Evolutionary conservation across 495 filamentous ascomycete species (phyloP), one percentile per base, ranked within the genome.

Genomic region (Hypoxylon lenormandii): DNA sequence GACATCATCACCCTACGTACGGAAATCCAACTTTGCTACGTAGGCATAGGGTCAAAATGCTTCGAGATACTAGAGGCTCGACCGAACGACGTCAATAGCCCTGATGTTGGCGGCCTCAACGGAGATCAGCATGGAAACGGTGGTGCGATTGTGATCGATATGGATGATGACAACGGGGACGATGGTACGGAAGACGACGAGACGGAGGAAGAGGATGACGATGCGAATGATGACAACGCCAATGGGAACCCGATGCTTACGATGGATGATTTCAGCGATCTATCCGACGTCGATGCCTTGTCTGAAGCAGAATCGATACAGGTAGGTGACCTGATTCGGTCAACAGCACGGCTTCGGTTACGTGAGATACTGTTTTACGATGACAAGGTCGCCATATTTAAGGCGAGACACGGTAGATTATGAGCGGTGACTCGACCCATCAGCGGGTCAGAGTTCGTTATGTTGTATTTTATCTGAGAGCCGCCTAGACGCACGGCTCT

Each of bases 291-390:
- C 21, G 74, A 80, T n/a, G n/a, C n/a, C n/a, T n/a, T n/a, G 36
- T 82, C 82, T 10, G 85, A 89, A n/a, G 83, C 87, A n/a, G 84
- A 87, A 53, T 82, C 81, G 8, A 81, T 78, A 15, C 76, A 79
- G 38, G 77, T 81, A 50, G 74, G 72, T 15, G 78, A 82, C 28
- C 80, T 80, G 48, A 76, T 73, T 54, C 61, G 66, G 57, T 83
- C 81, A 56, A 81, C 80, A 19, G 79, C 85, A 43, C 84, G 83
- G 46, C 84, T 97, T 18, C 81, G 88, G 56, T 76, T 97, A 66
- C 84, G 92, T 65, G 91, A 96, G 83, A 96, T 96, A 70, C 78
- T 93, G 66, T 96, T 93, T 78, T 94, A 93, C 70, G 93, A 96
- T 66, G 92, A 96, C 73, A 93, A 93, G 76, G 89, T 95, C 33